These are phyloP conservation scores for Pleodorina starrii DNA, from an alignment of 139 green algal genomes.

Conservation along the genomic window DNA sequence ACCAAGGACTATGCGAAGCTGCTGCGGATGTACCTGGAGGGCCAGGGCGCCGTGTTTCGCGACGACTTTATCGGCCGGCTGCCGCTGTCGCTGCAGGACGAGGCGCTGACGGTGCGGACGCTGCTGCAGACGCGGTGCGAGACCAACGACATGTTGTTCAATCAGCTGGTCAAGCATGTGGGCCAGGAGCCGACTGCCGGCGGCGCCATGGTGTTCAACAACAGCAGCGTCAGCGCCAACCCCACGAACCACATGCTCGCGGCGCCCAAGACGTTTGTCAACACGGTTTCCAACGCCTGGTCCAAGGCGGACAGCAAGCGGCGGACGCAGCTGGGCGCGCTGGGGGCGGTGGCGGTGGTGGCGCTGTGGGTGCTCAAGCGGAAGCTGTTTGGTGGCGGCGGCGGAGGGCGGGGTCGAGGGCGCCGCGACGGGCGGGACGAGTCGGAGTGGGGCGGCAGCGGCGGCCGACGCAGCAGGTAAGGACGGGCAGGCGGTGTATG, in stretches of 20 bases:
- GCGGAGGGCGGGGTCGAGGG: background rate
- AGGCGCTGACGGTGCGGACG: constrained; percentile 40
- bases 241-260: constrained; percentile 53
- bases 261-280: constrained; percentile 37
- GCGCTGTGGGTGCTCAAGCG: constrained; percentile 48
- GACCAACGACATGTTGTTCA: constrained; percentile 54
- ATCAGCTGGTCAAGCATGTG: constrained; percentile 57
- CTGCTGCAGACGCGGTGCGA: constrained; percentile 59
- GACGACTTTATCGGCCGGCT: constrained; percentile 52
- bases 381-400: constrained; percentile 31
- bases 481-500: no score
- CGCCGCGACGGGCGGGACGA: constrained; percentile 13
- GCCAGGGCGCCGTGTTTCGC: constrained; percentile 32
- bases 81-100: constrained; percentile 50
- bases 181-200: constrained; percentile 32
- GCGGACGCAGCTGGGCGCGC: constrained; percentile 34
- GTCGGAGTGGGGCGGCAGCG: constrained; percentile 35
- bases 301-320: constrained; percentile 42
- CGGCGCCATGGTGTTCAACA: constrained; percentile 54
- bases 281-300: constrained; percentile 48
- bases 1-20: constrained; percentile 61
- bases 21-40: constrained; percentile 47
- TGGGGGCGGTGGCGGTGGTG: constrained; percentile 43
- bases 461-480: constrained; percentile 31
- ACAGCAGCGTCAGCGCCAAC: constrained; percentile 45